Conservation (phyloP, 495 filamentous ascomycete genomes). For the Neurospora hispaniola region DNA sequence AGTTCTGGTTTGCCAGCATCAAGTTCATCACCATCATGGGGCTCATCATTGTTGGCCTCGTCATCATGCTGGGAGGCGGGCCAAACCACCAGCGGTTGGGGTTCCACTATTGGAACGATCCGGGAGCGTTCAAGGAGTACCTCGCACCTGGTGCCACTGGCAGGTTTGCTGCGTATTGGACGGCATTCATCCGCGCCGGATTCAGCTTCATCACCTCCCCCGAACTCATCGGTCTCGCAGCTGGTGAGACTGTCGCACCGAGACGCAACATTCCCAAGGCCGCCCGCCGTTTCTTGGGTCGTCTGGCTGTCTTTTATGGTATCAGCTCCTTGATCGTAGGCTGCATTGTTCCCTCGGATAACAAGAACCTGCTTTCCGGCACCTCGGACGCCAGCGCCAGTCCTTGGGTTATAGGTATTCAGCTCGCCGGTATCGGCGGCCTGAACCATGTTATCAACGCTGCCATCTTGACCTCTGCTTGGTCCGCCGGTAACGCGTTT, state of each 20-base stretch:
- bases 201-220: conserved; percentile 42
- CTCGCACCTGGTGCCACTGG: conserved; percentile 38
- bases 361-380: conserved; percentile 41
- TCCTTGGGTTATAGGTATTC: conserved; percentile 44
- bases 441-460: conserved; percentile 40
- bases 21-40: conserved; percentile 62
- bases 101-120: conserved; percentile 61
- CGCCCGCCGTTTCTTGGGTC: conserved; percentile 57
- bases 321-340: conserved; percentile 62
- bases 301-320: conserved; percentile 65
- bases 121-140: conserved; percentile 59
- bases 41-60: conserved; percentile 61
- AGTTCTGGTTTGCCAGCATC: conserved; percentile 55
- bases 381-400: conserved; percentile 51
- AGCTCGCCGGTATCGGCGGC: conserved; percentile 32
- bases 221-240: conserved; percentile 50
- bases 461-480: conserved; percentile 39
- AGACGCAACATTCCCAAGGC: conserved; percentile 64
- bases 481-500: conserved; percentile 61
- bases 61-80: conserved; percentile 58
- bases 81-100: conserved; percentile 45
- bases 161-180: conserved; percentile 39
- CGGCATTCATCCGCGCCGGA: conserved; percentile 33
- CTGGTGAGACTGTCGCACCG: conserved; percentile 68
- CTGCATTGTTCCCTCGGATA: conserved; percentile 48